Evolutionary conservation across 805 yeast genomes (phyloP), one percentile per base, ranked within the genome.

Genomic region (Ogataea methanolica): DNA sequence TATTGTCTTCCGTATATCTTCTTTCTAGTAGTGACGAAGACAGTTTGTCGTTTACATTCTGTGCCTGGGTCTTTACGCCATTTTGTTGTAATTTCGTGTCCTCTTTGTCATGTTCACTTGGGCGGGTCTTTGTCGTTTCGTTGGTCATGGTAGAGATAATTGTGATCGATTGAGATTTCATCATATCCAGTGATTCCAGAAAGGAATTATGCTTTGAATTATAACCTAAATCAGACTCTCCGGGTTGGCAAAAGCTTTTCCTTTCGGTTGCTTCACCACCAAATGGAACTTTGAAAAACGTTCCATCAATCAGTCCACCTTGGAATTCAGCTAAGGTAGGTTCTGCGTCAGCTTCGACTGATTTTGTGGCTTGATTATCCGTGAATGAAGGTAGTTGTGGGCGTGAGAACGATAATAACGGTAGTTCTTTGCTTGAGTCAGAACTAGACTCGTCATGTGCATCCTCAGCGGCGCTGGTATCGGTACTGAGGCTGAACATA

Each of bases 111-210:
- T 39, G 33, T 19, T 43, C 47, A 23, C 14, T 6, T 29, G 36
- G 39, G 14, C 53, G 31, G 7, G 51, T 53, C 38, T 46, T 53
- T 16, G 33, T 47, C 15, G 38, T 51, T 9, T 51, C 53, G 35
- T 53, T 55, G 3, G 52, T 46, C 52, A 53, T 52, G 2, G 53
- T 46, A n/a, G 60, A 55, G 33, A 57, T 48, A 6, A 57, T 42
- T 2, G 59, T 53, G 16, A 57, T 49, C 9, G 57, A 50, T 36
- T 49, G 47, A 8, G 49, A 45, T 31, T 43, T 49, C 41, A 46
- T 39, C 6, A 39, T 47, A 21, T 39, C 47, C 22, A 52, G 23
- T 2, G 50, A 46, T 9, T 47, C 44, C 33, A 51, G 36, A 23
- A 51, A 41, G 8, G 46, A 43, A 6, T 41, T 33, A 7, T 43